Conservation (phyloP, 805 yeast species). For the Candida pini region DNA sequence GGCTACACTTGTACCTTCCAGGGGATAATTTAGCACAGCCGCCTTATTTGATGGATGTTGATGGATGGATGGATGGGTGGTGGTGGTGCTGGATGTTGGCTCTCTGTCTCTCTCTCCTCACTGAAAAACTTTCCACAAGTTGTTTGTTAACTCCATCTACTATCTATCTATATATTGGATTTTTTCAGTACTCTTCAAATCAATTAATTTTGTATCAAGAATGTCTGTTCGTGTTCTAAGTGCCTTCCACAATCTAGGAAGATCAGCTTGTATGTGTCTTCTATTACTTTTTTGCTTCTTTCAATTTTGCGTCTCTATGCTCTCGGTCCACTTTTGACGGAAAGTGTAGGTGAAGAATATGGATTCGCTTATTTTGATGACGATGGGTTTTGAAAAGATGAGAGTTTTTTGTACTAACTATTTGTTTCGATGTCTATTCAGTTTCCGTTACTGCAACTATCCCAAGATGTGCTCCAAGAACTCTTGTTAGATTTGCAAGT, state of each 20-base stretch:
- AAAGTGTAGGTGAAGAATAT: not conserved
- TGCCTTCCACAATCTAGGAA: conserved; percentile 25
- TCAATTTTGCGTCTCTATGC: not conserved
- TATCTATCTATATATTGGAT: too few species aligned
- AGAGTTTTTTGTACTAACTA: not conserved
- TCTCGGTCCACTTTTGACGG: too few species aligned
- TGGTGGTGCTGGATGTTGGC: too few species aligned
- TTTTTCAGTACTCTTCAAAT: too few species aligned
- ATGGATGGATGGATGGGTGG: too few species aligned
- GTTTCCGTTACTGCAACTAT: conserved; percentile 8
- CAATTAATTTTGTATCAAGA: conserved; percentile 1
- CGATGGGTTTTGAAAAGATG: too few species aligned
- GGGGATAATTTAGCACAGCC: too few species aligned
- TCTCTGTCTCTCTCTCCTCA: too few species aligned
- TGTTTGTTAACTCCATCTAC: too few species aligned
- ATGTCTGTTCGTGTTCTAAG: conserved; percentile 29
- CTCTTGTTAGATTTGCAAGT: conserved; percentile 44
- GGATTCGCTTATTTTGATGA: not conserved
- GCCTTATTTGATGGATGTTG: too few species aligned
- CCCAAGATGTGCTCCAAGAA: conserved; percentile 14
- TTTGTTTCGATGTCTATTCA: not conserved
- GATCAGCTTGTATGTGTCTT: conserved; percentile 18
- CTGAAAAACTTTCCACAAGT: too few species aligned
- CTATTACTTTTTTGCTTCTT: not conserved
- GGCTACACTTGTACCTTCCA: too few species aligned